Conservation (phyloP, 225 moss, liverwort and hornwort species). For the Physcomitrellopsis africana region DNA sequence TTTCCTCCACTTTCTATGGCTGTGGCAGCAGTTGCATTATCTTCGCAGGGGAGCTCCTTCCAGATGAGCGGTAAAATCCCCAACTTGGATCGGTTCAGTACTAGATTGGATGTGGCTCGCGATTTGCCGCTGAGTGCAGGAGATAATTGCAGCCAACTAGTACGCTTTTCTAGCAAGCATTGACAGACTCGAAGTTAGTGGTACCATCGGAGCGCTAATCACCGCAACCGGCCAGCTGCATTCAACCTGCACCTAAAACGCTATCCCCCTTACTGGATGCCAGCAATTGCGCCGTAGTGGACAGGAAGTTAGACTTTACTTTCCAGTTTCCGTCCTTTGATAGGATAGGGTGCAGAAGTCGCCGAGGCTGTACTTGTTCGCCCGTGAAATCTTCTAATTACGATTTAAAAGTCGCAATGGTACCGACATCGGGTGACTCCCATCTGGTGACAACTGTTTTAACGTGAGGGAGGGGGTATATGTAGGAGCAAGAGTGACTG, state of each 20-base stretch:
- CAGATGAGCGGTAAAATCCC: background rate
- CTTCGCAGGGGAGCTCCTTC: background rate
- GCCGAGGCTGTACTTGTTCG: constrained; percentile 6
- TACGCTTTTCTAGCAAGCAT: constrained; percentile 44
- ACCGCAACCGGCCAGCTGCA: constrained; percentile 15
- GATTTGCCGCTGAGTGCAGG: background rate
- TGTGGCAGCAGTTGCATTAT: constrained; percentile 10
- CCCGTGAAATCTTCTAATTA: background rate
- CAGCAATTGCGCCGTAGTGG: constrained; percentile 13
- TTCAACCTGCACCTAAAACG: constrained; percentile 19
- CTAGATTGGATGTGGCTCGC: background rate
- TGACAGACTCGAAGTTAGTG: constrained; percentile 31
- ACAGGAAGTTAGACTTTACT: constrained; percentile 2
- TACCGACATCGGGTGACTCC: constrained; percentile 29
- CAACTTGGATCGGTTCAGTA: background rate
- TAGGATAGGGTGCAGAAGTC: constrained; percentile 3
- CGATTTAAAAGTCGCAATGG: background rate
- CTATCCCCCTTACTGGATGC: background rate
- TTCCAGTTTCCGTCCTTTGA: background rate
- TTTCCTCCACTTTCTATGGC: constrained; percentile 1
- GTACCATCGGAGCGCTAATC: constrained; percentile 25
- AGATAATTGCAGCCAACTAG: constrained; percentile 7
- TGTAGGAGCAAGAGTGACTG: no score
- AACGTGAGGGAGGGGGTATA: background rate
- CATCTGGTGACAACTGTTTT: background rate